These are phyloP conservation scores for Neoboletus subvelutipes DNA, from an alignment of 768 basidiomycete species.

Conservation along the genomic window DNA sequence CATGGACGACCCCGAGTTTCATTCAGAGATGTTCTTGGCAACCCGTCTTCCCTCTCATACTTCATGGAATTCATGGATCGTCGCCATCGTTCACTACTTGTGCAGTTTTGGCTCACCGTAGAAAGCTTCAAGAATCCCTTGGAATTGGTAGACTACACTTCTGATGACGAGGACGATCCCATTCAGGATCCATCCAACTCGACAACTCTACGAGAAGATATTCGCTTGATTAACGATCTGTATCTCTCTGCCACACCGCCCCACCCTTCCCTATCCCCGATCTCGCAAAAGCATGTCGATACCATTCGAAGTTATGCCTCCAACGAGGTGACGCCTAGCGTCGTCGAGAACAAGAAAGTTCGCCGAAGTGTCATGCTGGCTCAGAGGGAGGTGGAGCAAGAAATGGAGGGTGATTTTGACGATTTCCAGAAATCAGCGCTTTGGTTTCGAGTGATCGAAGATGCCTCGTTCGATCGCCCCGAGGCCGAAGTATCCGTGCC, in stretches of 20 bases:
- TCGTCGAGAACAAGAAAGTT: slow-evolving; percentile 50
- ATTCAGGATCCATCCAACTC: slow-evolving; percentile 56
- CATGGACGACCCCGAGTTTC: slow-evolving; percentile 49
- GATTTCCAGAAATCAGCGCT: slow-evolving; percentile 87
- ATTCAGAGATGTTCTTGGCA: slow-evolving; percentile 78
- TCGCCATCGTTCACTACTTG: slow-evolving; percentile 74
- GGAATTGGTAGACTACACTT: slow-evolving; percentile 67
- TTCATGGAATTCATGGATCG: slow-evolving; percentile 99
- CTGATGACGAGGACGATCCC: slow-evolving; percentile 61
- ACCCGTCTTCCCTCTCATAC: slow-evolving; percentile 89
- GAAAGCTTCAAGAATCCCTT: slow-evolving; percentile 98
- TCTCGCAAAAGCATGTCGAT: slow-evolving; percentile 69
- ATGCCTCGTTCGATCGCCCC: slow-evolving; percentile 44
- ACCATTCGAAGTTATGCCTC: slow-evolving; percentile 67
- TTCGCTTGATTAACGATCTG: slow-evolving; percentile 82
- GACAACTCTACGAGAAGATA: slow-evolving; percentile 78
- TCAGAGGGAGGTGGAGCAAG: slow-evolving; percentile 81
- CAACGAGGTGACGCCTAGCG: slow-evolving; percentile 43
- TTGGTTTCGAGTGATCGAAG: slow-evolving; percentile 86
- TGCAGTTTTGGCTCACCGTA: slow-evolving; percentile 97
- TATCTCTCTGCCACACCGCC: slow-evolving; percentile 71
- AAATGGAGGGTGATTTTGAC: slow-evolving; percentile 91
- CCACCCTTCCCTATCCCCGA: slow-evolving; percentile 57
- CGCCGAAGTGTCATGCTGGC: slow-evolving; percentile 79
- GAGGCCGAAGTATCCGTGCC: slow-evolving; percentile 5